Percentiles rank a stretch among this genome's conserved stretches.
These are phyloP conservation scores for Martensiomyces pterosporus DNA, from an alignment of 192 early-diverging fungal genomes.

Conservation along the genomic window DNA sequence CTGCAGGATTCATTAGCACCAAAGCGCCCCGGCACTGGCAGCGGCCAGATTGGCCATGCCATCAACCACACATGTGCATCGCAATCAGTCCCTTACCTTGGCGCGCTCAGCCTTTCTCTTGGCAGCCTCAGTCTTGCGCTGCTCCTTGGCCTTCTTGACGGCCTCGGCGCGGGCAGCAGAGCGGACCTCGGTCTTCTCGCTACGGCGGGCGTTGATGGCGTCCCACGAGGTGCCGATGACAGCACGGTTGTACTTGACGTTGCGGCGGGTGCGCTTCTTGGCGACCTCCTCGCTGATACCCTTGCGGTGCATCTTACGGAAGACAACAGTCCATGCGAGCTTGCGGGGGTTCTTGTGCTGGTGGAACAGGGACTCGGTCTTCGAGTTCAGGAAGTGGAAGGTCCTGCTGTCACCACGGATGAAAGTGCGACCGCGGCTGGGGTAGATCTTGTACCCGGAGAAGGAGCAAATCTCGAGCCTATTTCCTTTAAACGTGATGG, in stretches of 20 bases:
- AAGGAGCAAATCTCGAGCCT: conserved; percentile 94
- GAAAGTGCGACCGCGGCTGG: conserved; percentile 93
- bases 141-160: conserved; percentile 83
- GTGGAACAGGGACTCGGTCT: conserved; percentile 95
- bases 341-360: conserved; percentile 98
- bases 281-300: conserved; percentile 91
- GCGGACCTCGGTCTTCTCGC: conserved; percentile 94
- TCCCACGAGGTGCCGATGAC: conserved; percentile 95
- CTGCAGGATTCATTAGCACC: too few relatives aligned
- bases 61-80: too few relatives aligned
- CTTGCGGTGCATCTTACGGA: conserved; percentile 99
- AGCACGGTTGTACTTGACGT: conserved; percentile 94
- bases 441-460: conserved; percentile 99
- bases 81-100: conserved; percentile 48
- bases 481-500: background rate
- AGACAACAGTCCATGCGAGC: conserved; percentile 94
- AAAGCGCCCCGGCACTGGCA: too few relatives aligned
- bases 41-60: too few relatives aligned
- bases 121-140: conserved; percentile 82
- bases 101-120: conserved; percentile 87
- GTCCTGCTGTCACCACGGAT: conserved; percentile 79
- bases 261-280: conserved; percentile 94
- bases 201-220: conserved; percentile 94
- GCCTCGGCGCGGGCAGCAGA: conserved; percentile 85
- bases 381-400: conserved; percentile 97